These are phyloP conservation scores for Pelargonium australe DNA, from an alignment of 441 rosid genomes.

Conservation along the genomic window DNA sequence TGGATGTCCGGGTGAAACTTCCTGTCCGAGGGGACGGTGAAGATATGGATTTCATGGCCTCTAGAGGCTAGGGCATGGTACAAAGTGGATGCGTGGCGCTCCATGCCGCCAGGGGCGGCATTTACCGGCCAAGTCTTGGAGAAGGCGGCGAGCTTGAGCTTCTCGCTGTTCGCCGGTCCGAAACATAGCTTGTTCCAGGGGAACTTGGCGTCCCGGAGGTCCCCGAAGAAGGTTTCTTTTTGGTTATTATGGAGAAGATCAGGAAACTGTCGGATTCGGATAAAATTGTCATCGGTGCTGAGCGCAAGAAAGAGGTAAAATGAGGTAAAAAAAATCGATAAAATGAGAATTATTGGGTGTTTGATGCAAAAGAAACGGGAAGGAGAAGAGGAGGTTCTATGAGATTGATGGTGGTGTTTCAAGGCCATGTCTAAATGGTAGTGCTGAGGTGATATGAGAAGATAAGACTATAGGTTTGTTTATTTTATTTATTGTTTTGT, in stretches of 20 bases:
- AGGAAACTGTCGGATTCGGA: not conserved
- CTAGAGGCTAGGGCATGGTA: slow-evolving; percentile 44
- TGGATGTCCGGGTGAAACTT: slow-evolving; percentile 36
- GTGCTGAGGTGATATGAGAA: slow-evolving; percentile 3
- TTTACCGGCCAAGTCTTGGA: slow-evolving; percentile 55
- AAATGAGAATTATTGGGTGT: slow-evolving; percentile 30
- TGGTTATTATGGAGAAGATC: slow-evolving; percentile 1
- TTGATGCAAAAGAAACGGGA: slow-evolving; percentile 27
- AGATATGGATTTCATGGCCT: slow-evolving; percentile 64
- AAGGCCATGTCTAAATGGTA: slow-evolving; percentile 20
- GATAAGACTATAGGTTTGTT: too few species aligned
- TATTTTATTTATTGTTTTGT: not conserved
- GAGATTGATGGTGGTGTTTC: slow-evolving; percentile 28
- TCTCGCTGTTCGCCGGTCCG: slow-evolving; percentile 33
- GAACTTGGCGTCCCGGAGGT: slow-evolving; percentile 47
- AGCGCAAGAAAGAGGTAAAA: slow-evolving; percentile 35
- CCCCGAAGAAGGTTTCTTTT: slow-evolving; percentile 35
- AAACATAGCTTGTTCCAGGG: slow-evolving; percentile 67
- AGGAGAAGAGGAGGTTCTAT: slow-evolving; percentile 31
- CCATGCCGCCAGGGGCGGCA: slow-evolving; percentile 62
- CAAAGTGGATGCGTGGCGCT: slow-evolving; percentile 57
- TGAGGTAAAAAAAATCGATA: slow-evolving; percentile 32
- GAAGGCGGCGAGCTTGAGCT: slow-evolving; percentile 61
- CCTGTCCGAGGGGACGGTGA: slow-evolving; percentile 60
- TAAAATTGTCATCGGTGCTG: not conserved